phyloP scores from a whole-genome alignment of 257 asterid species.

The Gentiana straminea region DNA sequence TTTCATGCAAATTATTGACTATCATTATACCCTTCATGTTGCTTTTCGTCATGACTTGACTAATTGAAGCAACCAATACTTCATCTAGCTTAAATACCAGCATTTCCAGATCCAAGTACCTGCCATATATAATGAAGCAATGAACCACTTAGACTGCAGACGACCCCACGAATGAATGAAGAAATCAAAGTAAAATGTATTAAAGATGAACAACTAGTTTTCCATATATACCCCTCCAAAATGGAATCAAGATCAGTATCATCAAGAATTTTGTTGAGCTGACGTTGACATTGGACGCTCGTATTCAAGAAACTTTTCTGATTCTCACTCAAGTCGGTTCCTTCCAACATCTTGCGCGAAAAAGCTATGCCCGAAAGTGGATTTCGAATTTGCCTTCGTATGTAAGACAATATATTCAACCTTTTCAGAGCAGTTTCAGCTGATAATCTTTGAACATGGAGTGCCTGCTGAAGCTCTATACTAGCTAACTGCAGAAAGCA shows the following conservation, averaged over 20 bases:
- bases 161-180: background rate
- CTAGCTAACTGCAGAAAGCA: constrained; percentile 94
- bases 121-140: constrained; percentile 8
- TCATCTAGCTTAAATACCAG: constrained; percentile 73
- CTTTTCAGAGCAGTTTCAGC: constrained; percentile 77
- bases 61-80: constrained; percentile 67
- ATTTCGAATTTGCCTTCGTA: constrained; percentile 67
- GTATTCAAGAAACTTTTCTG: constrained; percentile 58
- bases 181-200: background rate
- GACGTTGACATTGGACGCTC: constrained; percentile 69
- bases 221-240: constrained; percentile 53
- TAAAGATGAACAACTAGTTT: too few species aligned
- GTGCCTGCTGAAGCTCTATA: constrained; percentile 89
- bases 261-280: constrained; percentile 75
- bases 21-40: constrained; percentile 59
- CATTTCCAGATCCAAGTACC: constrained; percentile 94
- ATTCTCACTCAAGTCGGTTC: constrained; percentile 56
- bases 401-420: constrained; percentile 52
- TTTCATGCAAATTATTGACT: constrained; percentile 41
- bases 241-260: constrained; percentile 92
- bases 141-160: background rate
- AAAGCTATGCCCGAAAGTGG: constrained; percentile 90
- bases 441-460: constrained; percentile 67
- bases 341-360: constrained; percentile 76
- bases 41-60: constrained; percentile 84